phyloP scores from a whole-genome alignment of 2,329 filamentous ascomycete genomes.

The Aspergillus pseudoviridinutans region DNA sequence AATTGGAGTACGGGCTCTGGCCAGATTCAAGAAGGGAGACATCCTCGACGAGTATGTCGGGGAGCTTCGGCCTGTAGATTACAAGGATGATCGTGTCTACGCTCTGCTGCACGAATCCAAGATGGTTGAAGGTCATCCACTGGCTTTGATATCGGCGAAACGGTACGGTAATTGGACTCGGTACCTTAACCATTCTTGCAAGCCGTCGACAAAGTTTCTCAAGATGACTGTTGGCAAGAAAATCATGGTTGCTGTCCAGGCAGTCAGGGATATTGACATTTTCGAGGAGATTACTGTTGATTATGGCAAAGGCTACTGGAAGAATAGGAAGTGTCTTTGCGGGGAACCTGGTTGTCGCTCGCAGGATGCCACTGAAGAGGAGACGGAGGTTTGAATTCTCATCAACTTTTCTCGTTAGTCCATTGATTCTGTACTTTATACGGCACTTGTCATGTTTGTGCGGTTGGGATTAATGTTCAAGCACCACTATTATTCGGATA shows the following conservation, averaged over 20 bases:
- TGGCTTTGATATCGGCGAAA: slow-evolving; percentile 15
- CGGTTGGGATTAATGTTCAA: background rate
- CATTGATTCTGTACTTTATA: background rate
- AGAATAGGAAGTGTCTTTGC: slow-evolving; percentile 5
- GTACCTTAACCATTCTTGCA: slow-evolving; percentile 36
- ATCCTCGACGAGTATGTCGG: slow-evolving; percentile 26
- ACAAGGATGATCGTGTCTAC: slow-evolving; percentile 14
- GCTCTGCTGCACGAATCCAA: slow-evolving; percentile 9
- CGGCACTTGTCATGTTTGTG: background rate
- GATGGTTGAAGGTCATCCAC: background rate
- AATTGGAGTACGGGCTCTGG: slow-evolving; percentile 28
- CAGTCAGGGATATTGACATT: slow-evolving; percentile 21
- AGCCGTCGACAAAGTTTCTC: slow-evolving; percentile 19
- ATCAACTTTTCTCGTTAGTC: background rate
- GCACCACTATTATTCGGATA: too few relatives aligned
- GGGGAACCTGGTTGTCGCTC: slow-evolving; percentile 7
- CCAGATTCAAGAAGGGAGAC: slow-evolving; percentile 19
- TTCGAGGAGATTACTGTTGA: slow-evolving; percentile 34
- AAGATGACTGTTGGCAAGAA: slow-evolving; percentile 17
- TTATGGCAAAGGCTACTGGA: slow-evolving; percentile 31
- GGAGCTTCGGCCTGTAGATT: slow-evolving; percentile 10
- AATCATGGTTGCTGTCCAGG: slow-evolving; percentile 17
- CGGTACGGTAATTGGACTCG: slow-evolving; percentile 32
- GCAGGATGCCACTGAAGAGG: background rate
- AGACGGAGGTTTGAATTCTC: background rate